Evolutionary conservation across 805 yeast genomes (phyloP).

Genomic region (Teunomyces gatunensis): DNA sequence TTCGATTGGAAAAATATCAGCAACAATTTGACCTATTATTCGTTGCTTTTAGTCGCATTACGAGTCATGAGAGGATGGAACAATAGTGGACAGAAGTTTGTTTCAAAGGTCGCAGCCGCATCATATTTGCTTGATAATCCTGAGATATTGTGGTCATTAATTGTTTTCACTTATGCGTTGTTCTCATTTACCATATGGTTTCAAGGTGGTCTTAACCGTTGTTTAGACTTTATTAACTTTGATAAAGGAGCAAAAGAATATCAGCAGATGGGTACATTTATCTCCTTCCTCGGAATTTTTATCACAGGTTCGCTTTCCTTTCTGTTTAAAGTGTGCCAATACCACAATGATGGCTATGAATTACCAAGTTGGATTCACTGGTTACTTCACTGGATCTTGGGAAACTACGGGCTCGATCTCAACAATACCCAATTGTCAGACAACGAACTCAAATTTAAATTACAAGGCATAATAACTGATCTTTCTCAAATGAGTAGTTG

Average conservation of each 20-base stretch:
- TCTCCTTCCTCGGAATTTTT: slow-evolving; percentile 47
- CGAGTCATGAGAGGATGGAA: slow-evolving; percentile 81
- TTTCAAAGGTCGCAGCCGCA: slow-evolving; percentile 38
- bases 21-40: background rate
- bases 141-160: slow-evolving; percentile 47
- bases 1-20: background rate
- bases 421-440: slow-evolving; percentile 8
- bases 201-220: slow-evolving; percentile 26
- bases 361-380: slow-evolving; percentile 42
- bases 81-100: slow-evolving; percentile 83
- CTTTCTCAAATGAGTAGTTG: slow-evolving; percentile 24
- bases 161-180: slow-evolving; percentile 36
- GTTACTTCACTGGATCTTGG: slow-evolving; percentile 28
- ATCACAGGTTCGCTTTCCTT: slow-evolving; percentile 45
- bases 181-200: slow-evolving; percentile 16
- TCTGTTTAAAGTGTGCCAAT: slow-evolving; percentile 55
- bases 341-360: slow-evolving; percentile 50
- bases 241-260: slow-evolving; percentile 6
- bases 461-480: slow-evolving; percentile 23
- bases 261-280: slow-evolving; percentile 22
- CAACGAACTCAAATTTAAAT: slow-evolving; percentile 9
- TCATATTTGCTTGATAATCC: slow-evolving; percentile 26
- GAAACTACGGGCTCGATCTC: slow-evolving; percentile 25
- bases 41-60: slow-evolving; percentile 31
- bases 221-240: slow-evolving; percentile 12